Evolutionary conservation across 768 basidiomycete species (phyloP), one percentile per base, ranked within the genome.

Genomic region (Russula earlei): DNA sequence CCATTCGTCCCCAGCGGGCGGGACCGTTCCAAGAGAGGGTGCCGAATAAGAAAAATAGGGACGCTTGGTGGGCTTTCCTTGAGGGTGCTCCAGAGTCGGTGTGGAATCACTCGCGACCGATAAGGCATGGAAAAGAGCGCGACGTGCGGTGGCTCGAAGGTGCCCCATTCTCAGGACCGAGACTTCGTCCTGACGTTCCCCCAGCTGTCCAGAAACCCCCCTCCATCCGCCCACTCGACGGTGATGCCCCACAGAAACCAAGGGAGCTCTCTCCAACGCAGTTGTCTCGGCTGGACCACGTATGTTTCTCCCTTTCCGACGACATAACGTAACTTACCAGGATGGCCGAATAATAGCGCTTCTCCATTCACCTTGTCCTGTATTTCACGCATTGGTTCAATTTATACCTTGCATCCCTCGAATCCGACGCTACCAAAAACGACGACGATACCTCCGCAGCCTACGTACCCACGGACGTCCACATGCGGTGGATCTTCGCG

Each of bases 341-440:
- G 47, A n/a, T 45, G 45, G 43, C 37, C 6, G 7, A 15, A 29
- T 43, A 20, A n/a, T 61, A 91, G 88, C 76, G 78, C 64, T 79
- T 75, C 67, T 80, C 85, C 5, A 66, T 91, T 25, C 88, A 88
- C 66, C 74, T 91, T 43, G 69, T 91, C 56, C 88, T 87, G 85
- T 90, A 89, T 67, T 90, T 90, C 67, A 76, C 81, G 17, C 79
- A 89, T 64, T 91, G 88, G 88, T 82, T 88, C 60, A 83, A 83
- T 60, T 55, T 77, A 14, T 75, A 85, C 58, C 67, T 87, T 7
- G 74, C 81, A 44, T 54, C 59, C 33, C 19, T 54, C 29, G 55
- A 51, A n/a, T 9, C 9, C 17, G 4, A 45, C 36, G 41, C 68
- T 75, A 43, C 51, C 48, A 49, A 29, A 37, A 7, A 41, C 20